phyloP scores from a whole-genome alignment of 148 eudicot genomes.

The Hydrangea macrophylla region DNA sequence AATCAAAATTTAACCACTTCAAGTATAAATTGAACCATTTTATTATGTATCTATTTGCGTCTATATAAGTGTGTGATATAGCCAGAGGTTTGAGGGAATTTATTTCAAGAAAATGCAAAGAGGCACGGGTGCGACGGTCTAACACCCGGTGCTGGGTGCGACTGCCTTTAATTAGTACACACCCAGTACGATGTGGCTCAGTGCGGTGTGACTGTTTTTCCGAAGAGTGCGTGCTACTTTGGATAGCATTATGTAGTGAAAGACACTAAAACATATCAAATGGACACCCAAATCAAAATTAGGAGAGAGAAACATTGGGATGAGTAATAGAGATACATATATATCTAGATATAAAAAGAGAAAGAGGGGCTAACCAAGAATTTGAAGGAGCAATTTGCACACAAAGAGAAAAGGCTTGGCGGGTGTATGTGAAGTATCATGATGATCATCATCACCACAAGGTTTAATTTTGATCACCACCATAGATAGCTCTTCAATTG shows the following conservation, averaged over 20 bases:
- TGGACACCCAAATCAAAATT: not conserved
- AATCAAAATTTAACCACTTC: not conserved
- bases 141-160: too few species aligned
- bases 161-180: too few species aligned
- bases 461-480: slow-evolving; percentile 27
- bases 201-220: too few species aligned
- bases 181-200: too few species aligned
- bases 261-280: too few species aligned
- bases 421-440: slow-evolving; percentile 33
- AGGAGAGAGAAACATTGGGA: not conserved
- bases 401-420: slow-evolving; percentile 62
- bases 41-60: too few species aligned
- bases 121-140: too few species aligned
- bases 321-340: not conserved
- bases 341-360: not conserved
- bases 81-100: not conserved
- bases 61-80: too few species aligned
- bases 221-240: too few species aligned
- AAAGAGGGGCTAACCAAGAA: slow-evolving; percentile 56
- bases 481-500: slow-evolving; percentile 65
- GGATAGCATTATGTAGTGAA: too few species aligned
- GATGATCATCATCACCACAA: slow-evolving; percentile 5
- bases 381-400: slow-evolving; percentile 55
- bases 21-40: not conserved
- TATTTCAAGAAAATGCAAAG: not conserved